phyloP scores from a whole-genome alignment of 78 protist genomes.

The Polysphondylium violaceum region DNA sequence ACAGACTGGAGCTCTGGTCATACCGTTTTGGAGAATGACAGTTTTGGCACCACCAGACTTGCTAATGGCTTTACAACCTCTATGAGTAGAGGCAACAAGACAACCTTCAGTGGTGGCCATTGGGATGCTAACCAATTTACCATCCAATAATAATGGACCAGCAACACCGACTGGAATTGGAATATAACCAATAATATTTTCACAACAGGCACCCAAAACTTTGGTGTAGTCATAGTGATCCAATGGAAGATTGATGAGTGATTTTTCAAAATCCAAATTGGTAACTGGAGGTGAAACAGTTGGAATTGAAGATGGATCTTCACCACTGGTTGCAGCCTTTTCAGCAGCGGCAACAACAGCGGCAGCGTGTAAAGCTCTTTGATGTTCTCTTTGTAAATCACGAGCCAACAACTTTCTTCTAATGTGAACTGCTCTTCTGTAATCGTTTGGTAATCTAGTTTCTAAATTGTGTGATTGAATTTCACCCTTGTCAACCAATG shows the following conservation, averaged over 20 bases:
- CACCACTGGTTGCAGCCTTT: constrained; percentile 77
- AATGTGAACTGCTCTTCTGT: constrained; percentile 72
- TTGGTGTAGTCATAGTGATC: constrained; percentile 83
- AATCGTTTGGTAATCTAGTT: constrained; percentile 20
- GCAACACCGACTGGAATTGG: constrained; percentile 95
- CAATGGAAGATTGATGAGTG: constrained; percentile 73
- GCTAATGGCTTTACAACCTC: constrained; percentile 91
- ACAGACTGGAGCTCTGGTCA: constrained; percentile 95
- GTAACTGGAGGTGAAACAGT: constrained; percentile 31
- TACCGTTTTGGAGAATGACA: constrained; percentile 78
- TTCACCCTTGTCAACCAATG: constrained; percentile 70
- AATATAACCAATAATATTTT: constrained; percentile 94
- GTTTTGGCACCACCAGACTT: constrained; percentile 82
- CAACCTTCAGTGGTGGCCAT: constrained; percentile 97
- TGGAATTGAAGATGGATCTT: constrained; percentile 66
- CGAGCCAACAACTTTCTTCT: constrained; percentile 71
- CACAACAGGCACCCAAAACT: constrained; percentile 91
- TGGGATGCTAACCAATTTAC: constrained; percentile 84
- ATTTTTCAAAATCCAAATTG: constrained; percentile 19
- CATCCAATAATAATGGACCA: constrained; percentile 91
- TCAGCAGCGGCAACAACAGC: constrained; percentile 76
- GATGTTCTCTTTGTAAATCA: constrained; percentile 55
- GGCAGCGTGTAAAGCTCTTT: constrained; percentile 56
- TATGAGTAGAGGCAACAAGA: constrained; percentile 89
- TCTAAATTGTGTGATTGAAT: constrained; percentile 80